Percentiles rank a stretch among this genome's conserved stretches.
phyloP scores from a whole-genome alignment of 495 filamentous ascomycete species.

The Rostrohypoxylon terebratum region DNA sequence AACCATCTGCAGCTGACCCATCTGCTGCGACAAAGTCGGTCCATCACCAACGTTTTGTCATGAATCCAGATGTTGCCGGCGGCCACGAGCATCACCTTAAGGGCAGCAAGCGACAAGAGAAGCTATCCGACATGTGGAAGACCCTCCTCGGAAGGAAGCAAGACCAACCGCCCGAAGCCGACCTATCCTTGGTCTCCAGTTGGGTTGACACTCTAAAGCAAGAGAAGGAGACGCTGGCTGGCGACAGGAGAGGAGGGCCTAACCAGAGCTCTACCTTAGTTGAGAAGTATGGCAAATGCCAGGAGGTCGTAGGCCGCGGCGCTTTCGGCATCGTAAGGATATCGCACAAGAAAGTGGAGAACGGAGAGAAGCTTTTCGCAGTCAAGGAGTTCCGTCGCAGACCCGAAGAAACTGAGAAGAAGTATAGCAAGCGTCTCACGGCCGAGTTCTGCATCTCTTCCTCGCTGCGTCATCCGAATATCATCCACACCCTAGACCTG shows the following conservation, averaged over 20 bases:
- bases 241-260: slow-evolving; percentile 80
- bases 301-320: slow-evolving; percentile 96
- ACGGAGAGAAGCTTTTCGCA: slow-evolving; percentile 93
- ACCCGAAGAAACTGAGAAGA: slow-evolving; percentile 92
- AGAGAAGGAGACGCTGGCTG: slow-evolving; percentile 78
- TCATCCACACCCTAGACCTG: slow-evolving; percentile 97
- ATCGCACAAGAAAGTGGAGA: slow-evolving; percentile 94
- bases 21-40: slow-evolving; percentile 41
- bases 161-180: slow-evolving; percentile 79
- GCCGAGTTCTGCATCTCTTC: slow-evolving; percentile 99
- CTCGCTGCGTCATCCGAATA: slow-evolving; percentile 94
- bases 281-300: slow-evolving; percentile 98
- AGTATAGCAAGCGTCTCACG: slow-evolving; percentile 98
- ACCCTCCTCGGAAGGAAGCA: slow-evolving; percentile 82
- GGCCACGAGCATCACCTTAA: slow-evolving; percentile 89
- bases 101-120: slow-evolving; percentile 90
- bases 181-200: slow-evolving; percentile 90
- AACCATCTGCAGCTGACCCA: slow-evolving; percentile 51
- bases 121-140: slow-evolving; percentile 90
- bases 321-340: slow-evolving; percentile 98
- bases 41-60: slow-evolving; percentile 57
- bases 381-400: slow-evolving; percentile 98
- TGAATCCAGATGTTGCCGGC: slow-evolving; percentile 60
- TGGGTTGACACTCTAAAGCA: slow-evolving; percentile 95
- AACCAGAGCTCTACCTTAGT: slow-evolving; percentile 85